Evolutionary conservation across 345 rosid species (phyloP).

Genomic region (Corymbia maculata): DNA sequence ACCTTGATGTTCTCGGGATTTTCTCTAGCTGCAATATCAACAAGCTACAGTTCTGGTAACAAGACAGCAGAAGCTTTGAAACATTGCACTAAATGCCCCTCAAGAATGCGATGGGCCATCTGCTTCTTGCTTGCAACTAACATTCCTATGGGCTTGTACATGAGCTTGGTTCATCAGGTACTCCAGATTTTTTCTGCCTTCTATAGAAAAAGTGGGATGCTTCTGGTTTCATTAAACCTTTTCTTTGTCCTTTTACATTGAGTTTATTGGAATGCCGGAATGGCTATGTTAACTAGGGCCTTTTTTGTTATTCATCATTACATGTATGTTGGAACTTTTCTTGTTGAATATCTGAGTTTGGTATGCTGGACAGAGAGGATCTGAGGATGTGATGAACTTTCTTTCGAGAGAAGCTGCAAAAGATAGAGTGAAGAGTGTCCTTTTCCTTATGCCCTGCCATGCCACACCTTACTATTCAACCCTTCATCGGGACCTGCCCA

Average conservation of each 20-base stretch:
- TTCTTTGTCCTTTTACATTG: not conserved
- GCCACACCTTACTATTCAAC: constrained; percentile 87
- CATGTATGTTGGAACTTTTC: not conserved
- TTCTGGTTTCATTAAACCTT: not conserved
- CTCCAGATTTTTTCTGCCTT: not conserved
- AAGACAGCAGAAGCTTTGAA: constrained; percentile 25
- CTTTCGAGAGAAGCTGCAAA: constrained; percentile 63
- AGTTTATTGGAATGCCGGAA: not conserved
- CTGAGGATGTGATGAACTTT: constrained; percentile 88
- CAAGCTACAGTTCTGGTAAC: constrained; percentile 11
- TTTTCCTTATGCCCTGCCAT: constrained; percentile 92
- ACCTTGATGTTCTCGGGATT: constrained; percentile 84
- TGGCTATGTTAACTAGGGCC: not conserved
- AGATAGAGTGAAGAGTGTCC: constrained; percentile 50
- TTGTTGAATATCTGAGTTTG: not conserved
- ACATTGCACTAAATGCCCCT: constrained; percentile 19
- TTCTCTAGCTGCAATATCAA: constrained; percentile 46
- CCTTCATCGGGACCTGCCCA: constrained; percentile 55
- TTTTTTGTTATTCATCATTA: not conserved
- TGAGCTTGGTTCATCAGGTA: constrained; percentile 91
- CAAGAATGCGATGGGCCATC: constrained; percentile 35
- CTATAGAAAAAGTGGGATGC: not conserved
- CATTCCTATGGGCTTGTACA: constrained; percentile 80
- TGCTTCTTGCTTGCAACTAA: constrained; percentile 73
- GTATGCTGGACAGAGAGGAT: constrained; percentile 59